Evolutionary conservation across 192 early-diverging fungal genomes (phyloP).

Genomic region (Umbelopsis ramanniana): DNA sequence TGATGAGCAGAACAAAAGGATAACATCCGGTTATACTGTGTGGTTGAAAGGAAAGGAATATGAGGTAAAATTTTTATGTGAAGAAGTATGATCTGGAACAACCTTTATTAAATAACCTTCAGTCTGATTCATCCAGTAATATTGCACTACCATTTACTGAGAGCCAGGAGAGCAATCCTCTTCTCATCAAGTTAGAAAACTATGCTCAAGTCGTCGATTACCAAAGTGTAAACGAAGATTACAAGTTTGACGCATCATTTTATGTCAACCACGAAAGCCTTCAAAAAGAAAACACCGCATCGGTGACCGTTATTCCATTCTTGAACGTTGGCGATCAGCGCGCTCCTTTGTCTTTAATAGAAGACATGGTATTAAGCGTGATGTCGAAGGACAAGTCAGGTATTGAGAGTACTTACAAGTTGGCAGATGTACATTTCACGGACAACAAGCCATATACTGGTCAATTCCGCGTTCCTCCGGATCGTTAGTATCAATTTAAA

Average conservation of each 20-base stretch:
- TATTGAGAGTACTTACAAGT: slow-evolving; percentile 28
- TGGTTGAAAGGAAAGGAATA: slow-evolving; percentile 46
- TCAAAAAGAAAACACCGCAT: background rate
- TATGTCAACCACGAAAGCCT: slow-evolving; percentile 49
- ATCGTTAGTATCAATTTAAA: slow-evolving; percentile 26
- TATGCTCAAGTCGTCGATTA: slow-evolving; percentile 37
- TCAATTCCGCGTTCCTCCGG: slow-evolving; percentile 44
- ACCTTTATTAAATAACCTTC: background rate
- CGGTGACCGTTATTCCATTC: slow-evolving; percentile 31
- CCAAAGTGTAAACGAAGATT: slow-evolving; percentile 32
- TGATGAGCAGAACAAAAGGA: slow-evolving; percentile 42
- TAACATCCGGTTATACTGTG: slow-evolving; percentile 29
- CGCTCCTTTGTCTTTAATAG: slow-evolving; percentile 40
- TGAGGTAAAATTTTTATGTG: slow-evolving; percentile 36
- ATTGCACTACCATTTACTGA: slow-evolving; percentile 47
- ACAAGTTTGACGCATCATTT: slow-evolving; percentile 39
- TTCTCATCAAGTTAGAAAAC: slow-evolving; percentile 34
- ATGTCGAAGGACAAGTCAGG: slow-evolving; percentile 10
- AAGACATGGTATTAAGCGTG: slow-evolving; percentile 40
- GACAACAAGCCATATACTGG: slow-evolving; percentile 31
- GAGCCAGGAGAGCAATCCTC: background rate
- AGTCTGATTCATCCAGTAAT: slow-evolving; percentile 48
- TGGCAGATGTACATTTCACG: slow-evolving; percentile 26
- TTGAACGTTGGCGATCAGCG: slow-evolving; percentile 23
- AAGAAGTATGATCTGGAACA: background rate